Percentiles rank a stretch among this genome's conserved stretches.
Evolutionary conservation across 768 basidiomycete genomes (phyloP).

Genomic region (Podaxis rugospora): DNA sequence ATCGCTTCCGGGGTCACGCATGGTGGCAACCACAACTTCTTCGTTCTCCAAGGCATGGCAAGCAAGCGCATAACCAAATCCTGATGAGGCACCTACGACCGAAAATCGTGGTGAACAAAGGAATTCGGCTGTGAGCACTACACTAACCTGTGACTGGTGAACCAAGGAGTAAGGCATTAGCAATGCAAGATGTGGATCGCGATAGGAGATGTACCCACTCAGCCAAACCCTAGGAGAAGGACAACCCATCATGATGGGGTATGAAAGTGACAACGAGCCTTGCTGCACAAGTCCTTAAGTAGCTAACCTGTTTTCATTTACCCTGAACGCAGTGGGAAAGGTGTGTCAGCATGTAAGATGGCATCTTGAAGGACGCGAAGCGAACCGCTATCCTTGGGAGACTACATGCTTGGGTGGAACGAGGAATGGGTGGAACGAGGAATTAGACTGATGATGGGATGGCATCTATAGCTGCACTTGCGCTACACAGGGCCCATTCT

Average conservation of each 20-base stretch:
- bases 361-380: too few species aligned
- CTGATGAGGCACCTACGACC: constrained; percentile 18
- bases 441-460: too few species aligned
- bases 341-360: not conserved
- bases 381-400: too few species aligned
- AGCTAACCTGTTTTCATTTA: not conserved
- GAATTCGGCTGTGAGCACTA: too few species aligned
- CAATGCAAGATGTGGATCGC: too few species aligned
- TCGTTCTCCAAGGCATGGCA: constrained; percentile 31
- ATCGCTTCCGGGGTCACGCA: constrained; percentile 26
- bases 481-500: too few species aligned
- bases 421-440: too few species aligned
- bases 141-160: not conserved
- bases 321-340: not conserved
- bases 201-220: not conserved
- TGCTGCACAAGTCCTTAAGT: not conserved
- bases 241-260: not conserved
- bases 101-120: not conserved
- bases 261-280: not conserved
- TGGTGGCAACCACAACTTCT: constrained; percentile 35
- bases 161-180: not conserved
- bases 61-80: constrained; percentile 34
- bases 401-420: too few species aligned
- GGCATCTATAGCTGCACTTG: too few species aligned
- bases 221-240: constrained; percentile 5